Base-by-base conservation (phyloP, 257 asterid species). In the Ilex asprella region DNA sequence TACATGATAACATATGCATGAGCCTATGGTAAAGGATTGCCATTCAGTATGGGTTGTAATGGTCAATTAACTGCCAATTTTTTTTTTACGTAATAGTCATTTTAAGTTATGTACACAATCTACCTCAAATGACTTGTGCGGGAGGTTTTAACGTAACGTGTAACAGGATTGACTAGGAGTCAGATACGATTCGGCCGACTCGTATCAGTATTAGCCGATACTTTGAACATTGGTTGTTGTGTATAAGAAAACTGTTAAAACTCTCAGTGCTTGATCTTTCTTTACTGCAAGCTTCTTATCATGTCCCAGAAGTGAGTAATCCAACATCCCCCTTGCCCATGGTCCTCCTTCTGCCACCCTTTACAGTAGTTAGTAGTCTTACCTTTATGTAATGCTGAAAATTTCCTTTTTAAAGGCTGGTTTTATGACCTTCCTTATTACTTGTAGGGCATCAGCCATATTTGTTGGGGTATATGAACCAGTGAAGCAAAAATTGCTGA, bases 401-500 rank as follows among this genome's bases (percentile, higher is more conserved):
- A 0, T 46, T 46, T 46, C 52, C 14, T 14, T 2, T 46, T 14
- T 3, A 53, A 10, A 53, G 57, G 57, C 27, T 7, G 5, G 10
- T 2, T 14, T 53, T 10, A 16, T 7, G 27, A 3, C 14, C 11
- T 53, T 53, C 15, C 30, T 14, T 61, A 41, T 16, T 51, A 63
- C 59, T 74, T 59, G 67, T 76, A 86, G 94, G 74, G 94, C 90
- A 30, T 86, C 90, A 10, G 94, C 94, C 63, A 73, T 86, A 69
- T 86, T 83, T 64, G 32, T 83, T 59, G 94, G 94, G 31, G 88
- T 80, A 54, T 86, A 86, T 60, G 94, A 86, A 73, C 88, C 82
- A 30, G 47, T 87, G 13, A 86, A 83, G 74, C 79, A 81, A 75
- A 83, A 73, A 63, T 75, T 83, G 72, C 69, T 81, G 70, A 68